Conservation (phyloP, 2,329 filamentous ascomycete species). For the Fusarium sacchari region DNA sequence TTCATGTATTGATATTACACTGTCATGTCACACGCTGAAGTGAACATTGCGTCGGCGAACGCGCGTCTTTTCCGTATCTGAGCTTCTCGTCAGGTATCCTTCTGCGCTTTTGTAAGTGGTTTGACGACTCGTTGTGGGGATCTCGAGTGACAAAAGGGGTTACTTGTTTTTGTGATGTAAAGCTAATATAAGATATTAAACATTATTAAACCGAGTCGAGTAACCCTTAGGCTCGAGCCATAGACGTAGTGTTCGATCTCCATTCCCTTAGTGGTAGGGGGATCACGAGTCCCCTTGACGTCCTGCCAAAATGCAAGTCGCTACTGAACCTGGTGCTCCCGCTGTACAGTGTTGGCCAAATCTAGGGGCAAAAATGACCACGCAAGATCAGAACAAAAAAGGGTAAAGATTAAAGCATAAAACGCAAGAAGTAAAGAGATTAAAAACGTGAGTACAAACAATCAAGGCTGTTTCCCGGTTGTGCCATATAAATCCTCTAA, state of each 20-base stretch:
- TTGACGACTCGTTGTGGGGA: neutral
- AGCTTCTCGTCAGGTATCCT: accelerated
- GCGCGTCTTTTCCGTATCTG: too few relatives aligned
- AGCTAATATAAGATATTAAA: too few relatives aligned
- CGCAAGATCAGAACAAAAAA: too few relatives aligned
- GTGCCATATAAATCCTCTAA: too few relatives aligned
- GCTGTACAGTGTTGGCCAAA: neutral
- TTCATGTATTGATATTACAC: neutral
- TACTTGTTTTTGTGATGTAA: neutral
- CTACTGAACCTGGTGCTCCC: neutral
- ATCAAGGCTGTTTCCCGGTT: neutral
- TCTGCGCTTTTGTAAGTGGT: accelerated
- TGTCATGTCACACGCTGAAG: neutral
- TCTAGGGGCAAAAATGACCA: neutral
- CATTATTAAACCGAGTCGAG: neutral
- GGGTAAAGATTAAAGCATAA: accelerated
- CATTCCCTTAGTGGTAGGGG: accelerated
- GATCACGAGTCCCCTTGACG: accelerated
- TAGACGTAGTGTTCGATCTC: neutral
- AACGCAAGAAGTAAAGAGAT: neutral
- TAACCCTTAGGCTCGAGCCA: neutral
- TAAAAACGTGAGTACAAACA: accelerated
- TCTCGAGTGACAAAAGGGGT: too few relatives aligned
- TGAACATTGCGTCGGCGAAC: too few relatives aligned
- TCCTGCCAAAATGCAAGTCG: neutral